A percentile compares a stretch with the other conserved stretches of the same genome.
These are phyloP conservation scores for Backusella circina DNA, from an alignment of 192 early-diverging fungal genomes.

Conservation along the genomic window DNA sequence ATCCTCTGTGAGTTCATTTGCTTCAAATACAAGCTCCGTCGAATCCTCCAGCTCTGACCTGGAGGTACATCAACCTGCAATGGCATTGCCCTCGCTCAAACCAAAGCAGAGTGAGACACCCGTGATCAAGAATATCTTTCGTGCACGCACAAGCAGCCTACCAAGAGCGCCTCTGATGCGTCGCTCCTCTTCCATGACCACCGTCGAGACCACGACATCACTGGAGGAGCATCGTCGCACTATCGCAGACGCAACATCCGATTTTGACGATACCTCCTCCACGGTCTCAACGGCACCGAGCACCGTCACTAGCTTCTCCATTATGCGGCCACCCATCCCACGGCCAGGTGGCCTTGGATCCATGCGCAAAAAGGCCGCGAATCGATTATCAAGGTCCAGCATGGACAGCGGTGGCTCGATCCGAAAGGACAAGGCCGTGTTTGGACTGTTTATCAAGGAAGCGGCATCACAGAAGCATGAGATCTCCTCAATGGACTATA, in stretches of 20 bases:
- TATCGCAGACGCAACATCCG: neutral
- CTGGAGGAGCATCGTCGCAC: neutral
- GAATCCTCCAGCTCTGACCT: neutral
- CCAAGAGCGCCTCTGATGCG: neutral
- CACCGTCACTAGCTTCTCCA: neutral
- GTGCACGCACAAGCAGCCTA: slow-evolving; percentile 13
- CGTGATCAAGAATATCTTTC: neutral
- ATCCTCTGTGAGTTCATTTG: neutral
- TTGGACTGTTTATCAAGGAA: slow-evolving; percentile 9
- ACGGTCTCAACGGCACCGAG: neutral
- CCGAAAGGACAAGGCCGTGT: neutral
- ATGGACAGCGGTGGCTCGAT: slow-evolving; percentile 13
- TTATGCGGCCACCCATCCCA: neutral
- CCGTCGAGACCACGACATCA: neutral
- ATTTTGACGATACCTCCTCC: neutral
- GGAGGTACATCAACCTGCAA: slow-evolving; percentile 8
- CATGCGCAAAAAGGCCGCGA: slow-evolving; percentile 9
- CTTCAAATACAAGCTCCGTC: neutral
- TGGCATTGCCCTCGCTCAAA: slow-evolving; percentile 23
- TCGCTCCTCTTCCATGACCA: neutral
- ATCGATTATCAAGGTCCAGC: slow-evolving; percentile 11
- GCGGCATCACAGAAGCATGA: neutral
- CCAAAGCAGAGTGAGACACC: neutral
- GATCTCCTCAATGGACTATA: neutral
- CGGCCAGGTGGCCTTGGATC: slow-evolving; percentile 1